Evolutionary conservation across 2,329 filamentous ascomycete genomes (phyloP).

Genomic region (Exophiala aquamarina): DNA sequence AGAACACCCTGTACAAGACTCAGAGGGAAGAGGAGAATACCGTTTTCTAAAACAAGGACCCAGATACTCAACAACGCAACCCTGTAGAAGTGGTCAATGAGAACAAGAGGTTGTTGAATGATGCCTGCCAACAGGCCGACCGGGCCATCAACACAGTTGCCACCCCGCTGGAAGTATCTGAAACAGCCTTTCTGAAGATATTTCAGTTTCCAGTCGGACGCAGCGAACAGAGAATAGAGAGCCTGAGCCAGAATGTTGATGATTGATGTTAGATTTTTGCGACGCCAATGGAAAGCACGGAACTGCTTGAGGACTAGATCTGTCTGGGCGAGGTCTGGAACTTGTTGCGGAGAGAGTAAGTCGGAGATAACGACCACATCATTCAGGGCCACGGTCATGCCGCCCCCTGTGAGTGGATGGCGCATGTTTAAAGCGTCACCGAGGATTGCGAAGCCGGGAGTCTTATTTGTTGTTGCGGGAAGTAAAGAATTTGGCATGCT

Average conservation of each 20-base stretch:
- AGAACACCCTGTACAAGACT: conserved; percentile 64
- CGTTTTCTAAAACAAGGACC: conserved; percentile 57
- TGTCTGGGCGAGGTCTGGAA: conserved; percentile 70
- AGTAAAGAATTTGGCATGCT: conserved; percentile 97
- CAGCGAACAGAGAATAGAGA: conserved; percentile 87
- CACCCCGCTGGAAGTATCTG: conserved; percentile 77
- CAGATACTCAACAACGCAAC: conserved; percentile 89
- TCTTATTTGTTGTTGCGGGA: conserved; percentile 71
- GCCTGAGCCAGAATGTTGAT: conserved; percentile 98
- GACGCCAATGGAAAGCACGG: conserved; percentile 77
- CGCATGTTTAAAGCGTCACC: conserved; percentile 99
- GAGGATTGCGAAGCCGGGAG: conserved; percentile 73
- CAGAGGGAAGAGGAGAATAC: conserved; percentile 60
- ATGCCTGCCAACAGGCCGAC: conserved; percentile 79
- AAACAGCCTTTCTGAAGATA: conserved; percentile 90
- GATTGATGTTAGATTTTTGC: conserved; percentile 78
- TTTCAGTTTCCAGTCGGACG: conserved; percentile 68
- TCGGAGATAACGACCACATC: conserved; percentile 78
- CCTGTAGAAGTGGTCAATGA: conserved; percentile 91
- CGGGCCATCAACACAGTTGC: conserved; percentile 73
- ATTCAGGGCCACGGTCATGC: conserved; percentile 97
- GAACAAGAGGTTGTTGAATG: conserved; percentile 70
- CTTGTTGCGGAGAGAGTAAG: conserved; percentile 66
- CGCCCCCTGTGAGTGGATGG: conserved; percentile 94
- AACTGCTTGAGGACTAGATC: conserved; percentile 67